Percentiles rank a stretch among this genome's conserved stretches.
These are phyloP conservation scores for Lachnellula occidentalis DNA, from an alignment of 2,329 filamentous ascomycete species.

Conservation along the genomic window DNA sequence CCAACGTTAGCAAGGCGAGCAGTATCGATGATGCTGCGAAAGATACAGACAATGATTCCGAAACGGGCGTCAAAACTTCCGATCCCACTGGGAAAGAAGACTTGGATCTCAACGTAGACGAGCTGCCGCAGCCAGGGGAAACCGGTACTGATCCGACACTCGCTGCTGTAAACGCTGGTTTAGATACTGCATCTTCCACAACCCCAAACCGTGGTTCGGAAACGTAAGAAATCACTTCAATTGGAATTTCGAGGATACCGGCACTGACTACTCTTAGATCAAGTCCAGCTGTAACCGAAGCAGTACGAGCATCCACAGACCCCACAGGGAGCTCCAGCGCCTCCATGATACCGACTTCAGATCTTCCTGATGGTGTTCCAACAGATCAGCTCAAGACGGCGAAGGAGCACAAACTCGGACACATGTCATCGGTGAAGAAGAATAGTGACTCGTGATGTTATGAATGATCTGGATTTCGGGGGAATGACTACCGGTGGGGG, in stretches of 20 bases:
- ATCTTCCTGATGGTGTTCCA: constrained; percentile 37
- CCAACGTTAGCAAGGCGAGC: constrained; percentile 65
- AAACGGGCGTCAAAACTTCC: constrained; percentile 24
- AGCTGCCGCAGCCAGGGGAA: constrained; percentile 18
- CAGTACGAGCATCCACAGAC: not conserved
- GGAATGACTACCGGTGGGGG: not conserved
- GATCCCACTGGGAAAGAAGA: constrained; percentile 25
- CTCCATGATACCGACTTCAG: constrained; percentile 34
- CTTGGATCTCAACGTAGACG: constrained; percentile 19
- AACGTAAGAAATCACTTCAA: constrained; percentile 10
- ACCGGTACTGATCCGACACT: constrained; percentile 19
- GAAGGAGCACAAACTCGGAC: constrained; percentile 20
- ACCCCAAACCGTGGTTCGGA: constrained; percentile 18
- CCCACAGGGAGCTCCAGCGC: constrained; percentile 12
- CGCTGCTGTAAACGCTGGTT: constrained; percentile 18
- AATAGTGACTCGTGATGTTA: constrained; percentile 15
- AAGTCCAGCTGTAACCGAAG: constrained; percentile 7
- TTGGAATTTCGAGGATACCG: not conserved
- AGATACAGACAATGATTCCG: constrained; percentile 16
- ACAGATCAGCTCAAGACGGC: constrained; percentile 31
- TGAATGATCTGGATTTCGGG: too few relatives aligned
- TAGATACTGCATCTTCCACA: constrained; percentile 28
- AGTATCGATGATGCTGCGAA: constrained; percentile 48
- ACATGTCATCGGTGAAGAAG: constrained; percentile 21
- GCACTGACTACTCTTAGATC: constrained; percentile 1